Evolutionary conservation across 805 yeast species (phyloP).

Genomic region (Cyberlindnera japonica): DNA sequence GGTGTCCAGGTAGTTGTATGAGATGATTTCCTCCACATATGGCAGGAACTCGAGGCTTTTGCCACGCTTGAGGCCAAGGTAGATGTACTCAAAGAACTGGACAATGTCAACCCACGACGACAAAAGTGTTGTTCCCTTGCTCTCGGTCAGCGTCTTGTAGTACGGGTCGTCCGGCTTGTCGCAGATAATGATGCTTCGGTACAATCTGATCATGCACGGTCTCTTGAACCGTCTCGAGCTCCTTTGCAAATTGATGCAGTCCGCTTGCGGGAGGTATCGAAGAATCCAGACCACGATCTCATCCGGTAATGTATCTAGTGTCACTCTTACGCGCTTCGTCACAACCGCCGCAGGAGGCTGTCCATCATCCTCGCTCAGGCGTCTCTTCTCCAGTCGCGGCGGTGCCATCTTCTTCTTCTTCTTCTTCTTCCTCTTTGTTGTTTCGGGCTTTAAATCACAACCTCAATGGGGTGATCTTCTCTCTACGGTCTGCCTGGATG

Average conservation of each 20-base stretch:
- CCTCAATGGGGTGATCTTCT: too few species aligned
- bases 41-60: constrained; percentile 3
- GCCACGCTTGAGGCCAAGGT: constrained; percentile 1
- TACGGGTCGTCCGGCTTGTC: constrained; percentile 25
- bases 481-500: too few species aligned
- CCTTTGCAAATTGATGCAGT: constrained; percentile 15
- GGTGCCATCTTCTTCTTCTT: too few species aligned
- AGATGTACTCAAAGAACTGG: constrained; percentile 16
- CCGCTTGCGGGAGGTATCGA: constrained; percentile 16
- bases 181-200: constrained; percentile 21
- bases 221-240: constrained; percentile 14
- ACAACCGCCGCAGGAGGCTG: not conserved
- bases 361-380: not conserved
- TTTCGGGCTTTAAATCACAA: too few species aligned
- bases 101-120: constrained; percentile 16
- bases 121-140: constrained; percentile 3
- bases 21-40: constrained; percentile 21
- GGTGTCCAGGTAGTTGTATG: constrained; percentile 23
- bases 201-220: constrained; percentile 21
- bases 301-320: constrained; percentile 16
- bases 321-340: constrained; percentile 16
- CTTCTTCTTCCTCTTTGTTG: too few species aligned
- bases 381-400: too few species aligned
- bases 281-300: constrained; percentile 18
- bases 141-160: constrained; percentile 5